phyloP scores from a whole-genome alignment of 495 filamentous ascomycete species.

The Thermothielavioides terrestris region DNA sequence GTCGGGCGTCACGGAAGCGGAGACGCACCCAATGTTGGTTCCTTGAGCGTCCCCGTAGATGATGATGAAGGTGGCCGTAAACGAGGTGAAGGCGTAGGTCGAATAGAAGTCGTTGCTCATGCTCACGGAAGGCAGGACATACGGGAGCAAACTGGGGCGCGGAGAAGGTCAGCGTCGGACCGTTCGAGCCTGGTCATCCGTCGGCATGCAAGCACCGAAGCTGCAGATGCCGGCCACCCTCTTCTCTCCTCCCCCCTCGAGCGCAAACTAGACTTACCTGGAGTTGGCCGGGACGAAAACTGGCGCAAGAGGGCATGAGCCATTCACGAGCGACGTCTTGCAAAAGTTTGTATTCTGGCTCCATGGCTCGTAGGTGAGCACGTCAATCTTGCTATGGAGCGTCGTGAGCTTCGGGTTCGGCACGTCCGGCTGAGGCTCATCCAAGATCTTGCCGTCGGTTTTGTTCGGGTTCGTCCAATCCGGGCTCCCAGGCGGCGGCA shows the following conservation, averaged over 20 bases:
- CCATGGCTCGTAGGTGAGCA: conserved; percentile 67
- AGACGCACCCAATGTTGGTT: conserved; percentile 68
- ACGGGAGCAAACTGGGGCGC: conserved; percentile 46
- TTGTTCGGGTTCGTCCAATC: conserved; percentile 44
- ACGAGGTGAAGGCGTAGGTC: conserved; percentile 74
- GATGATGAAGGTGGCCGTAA: conserved; percentile 60
- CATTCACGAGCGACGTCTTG: conserved; percentile 47
- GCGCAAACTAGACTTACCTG: conserved; percentile 38
- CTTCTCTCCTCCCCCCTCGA: too few species aligned
- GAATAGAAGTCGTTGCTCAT: conserved; percentile 69
- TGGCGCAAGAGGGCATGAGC: conserved; percentile 65
- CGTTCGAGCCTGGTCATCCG: too few species aligned
- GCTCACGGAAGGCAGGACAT: conserved; percentile 44
- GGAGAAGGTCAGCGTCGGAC: background rate
- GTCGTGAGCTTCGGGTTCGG: conserved; percentile 57
- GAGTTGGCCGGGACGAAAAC: conserved; percentile 50
- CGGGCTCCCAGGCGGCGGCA: conserved; percentile 50
- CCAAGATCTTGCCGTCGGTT: conserved; percentile 68
- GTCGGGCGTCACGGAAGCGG: conserved; percentile 71
- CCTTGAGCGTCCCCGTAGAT: conserved; percentile 58
- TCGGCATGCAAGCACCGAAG: too few species aligned
- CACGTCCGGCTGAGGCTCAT: conserved; percentile 41
- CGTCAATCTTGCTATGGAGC: conserved; percentile 55
- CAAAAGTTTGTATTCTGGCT: conserved; percentile 53
- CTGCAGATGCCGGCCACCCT: too few species aligned